phyloP scores from a whole-genome alignment of 495 filamentous ascomycete species.

The Aspergillus conjunctus region DNA sequence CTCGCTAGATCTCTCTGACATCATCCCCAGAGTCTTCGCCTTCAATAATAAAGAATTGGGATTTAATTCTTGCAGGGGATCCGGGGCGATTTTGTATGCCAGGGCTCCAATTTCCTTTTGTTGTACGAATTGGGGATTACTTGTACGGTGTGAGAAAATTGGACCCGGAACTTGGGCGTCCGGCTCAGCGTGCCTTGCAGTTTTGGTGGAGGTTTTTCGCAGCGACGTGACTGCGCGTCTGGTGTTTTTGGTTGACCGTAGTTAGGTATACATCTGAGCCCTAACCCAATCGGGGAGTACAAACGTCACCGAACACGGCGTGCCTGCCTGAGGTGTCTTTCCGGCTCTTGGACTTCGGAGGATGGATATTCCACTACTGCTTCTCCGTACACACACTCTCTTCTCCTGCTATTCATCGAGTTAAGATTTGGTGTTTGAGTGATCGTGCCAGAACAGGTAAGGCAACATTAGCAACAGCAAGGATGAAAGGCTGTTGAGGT shows the following conservation, averaged over 20 bases:
- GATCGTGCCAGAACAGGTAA: too few relatives aligned
- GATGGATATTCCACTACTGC: too few relatives aligned
- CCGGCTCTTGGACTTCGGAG: background rate
- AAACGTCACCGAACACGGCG: background rate
- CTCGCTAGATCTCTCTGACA: constrained; percentile 17
- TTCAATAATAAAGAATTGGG: background rate
- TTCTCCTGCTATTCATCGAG: too few relatives aligned
- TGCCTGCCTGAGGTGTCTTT: background rate
- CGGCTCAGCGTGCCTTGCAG: background rate
- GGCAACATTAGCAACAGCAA: too few relatives aligned
- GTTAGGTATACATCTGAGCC: constrained; percentile 9
- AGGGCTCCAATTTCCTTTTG: too few relatives aligned
- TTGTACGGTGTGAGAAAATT: too few relatives aligned
- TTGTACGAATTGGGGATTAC: too few relatives aligned
- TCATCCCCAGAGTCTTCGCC: constrained; percentile 15
- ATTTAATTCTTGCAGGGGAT: too few relatives aligned
- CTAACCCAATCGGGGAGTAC: constrained; percentile 12
- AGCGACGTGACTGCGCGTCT: constrained; percentile 3
- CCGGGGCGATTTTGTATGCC: too few relatives aligned
- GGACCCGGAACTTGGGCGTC: background rate
- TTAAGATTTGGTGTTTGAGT: too few relatives aligned
- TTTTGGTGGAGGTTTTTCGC: background rate
- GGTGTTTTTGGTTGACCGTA: background rate
- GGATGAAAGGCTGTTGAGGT: too few relatives aligned
- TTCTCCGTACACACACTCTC: too few relatives aligned